These are phyloP conservation scores for Arachis stenosperma DNA, from an alignment of 306 rosid genomes.

Conservation along the genomic window DNA sequence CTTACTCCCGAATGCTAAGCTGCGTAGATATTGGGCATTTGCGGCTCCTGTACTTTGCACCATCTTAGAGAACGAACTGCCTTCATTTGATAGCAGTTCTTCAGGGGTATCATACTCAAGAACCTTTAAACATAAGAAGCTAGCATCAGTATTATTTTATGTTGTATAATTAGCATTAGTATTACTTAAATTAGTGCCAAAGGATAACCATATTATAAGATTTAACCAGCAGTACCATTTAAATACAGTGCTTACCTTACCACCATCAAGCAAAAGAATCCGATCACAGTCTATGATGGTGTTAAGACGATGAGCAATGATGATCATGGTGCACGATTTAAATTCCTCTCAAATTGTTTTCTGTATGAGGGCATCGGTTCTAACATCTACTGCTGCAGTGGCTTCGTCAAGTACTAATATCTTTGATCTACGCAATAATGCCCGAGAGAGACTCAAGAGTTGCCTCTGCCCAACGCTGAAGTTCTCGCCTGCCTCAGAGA, in stretches of 20 bases:
- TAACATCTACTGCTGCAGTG: conserved; percentile 94
- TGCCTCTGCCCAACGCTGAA: conserved; percentile 99
- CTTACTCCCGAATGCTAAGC: conserved; percentile 57
- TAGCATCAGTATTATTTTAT: conserved; percentile 2
- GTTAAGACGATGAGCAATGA: conserved; percentile 92
- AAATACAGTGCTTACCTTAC: conserved; percentile 62
- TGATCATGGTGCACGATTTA: conserved; percentile 84
- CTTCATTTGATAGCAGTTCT: conserved; percentile 63
- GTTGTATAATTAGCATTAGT: conserved; percentile 1
- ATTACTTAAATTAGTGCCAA: conserved; percentile 2
- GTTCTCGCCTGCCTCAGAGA: no score
- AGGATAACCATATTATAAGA: conserved; percentile 8
- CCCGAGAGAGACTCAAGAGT: conserved; percentile 85
- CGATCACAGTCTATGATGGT: conserved; percentile 88
- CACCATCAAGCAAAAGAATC: conserved; percentile 80
- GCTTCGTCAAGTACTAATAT: conserved; percentile 97
- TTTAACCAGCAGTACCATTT: conserved; percentile 22
- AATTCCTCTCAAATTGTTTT: conserved; percentile 91
- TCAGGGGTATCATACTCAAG: conserved; percentile 75
- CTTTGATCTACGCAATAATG: conserved; percentile 87
- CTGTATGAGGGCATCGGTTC: conserved; percentile 92
- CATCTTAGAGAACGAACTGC: conserved; percentile 79
- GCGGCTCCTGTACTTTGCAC: conserved; percentile 90
- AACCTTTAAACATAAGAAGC: conserved; percentile 52
- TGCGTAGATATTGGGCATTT: conserved; percentile 76